These are phyloP conservation scores for Eragrostis tef DNA, from an alignment of 202 grass and related monocot species.

Conservation along the genomic window DNA sequence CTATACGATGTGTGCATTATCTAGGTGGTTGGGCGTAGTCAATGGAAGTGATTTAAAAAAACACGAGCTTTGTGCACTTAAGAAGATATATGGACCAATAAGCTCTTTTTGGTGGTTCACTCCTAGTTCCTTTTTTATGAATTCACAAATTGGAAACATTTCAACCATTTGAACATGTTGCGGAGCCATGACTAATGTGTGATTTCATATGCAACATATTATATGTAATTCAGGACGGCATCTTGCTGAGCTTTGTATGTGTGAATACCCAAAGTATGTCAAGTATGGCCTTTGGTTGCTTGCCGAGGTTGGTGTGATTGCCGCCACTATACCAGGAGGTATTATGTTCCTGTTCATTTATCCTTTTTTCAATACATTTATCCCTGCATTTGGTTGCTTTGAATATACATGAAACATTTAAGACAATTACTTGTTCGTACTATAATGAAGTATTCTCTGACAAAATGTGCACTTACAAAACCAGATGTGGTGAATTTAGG, in stretches of 20 bases:
- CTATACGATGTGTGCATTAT: not conserved
- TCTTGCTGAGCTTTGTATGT: constrained; percentile 78
- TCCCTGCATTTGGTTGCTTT: not conserved
- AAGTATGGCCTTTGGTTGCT: constrained; percentile 69
- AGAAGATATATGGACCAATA: not conserved
- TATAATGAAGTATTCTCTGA: not conserved
- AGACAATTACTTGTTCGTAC: not conserved
- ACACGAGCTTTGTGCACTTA: too few species aligned
- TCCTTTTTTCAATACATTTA: not conserved
- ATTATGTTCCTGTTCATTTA: not conserved
- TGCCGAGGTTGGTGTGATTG: constrained; percentile 62
- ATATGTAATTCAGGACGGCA: constrained; percentile 60
- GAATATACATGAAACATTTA: not conserved
- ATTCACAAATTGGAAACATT: not conserved
- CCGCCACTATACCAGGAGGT: constrained; percentile 60
- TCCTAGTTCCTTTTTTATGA: not conserved
- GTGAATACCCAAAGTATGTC: constrained; percentile 67
- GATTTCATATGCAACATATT: constrained; percentile 6
- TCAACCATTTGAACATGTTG: not conserved
- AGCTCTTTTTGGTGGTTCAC: not conserved
- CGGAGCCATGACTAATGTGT: not conserved
- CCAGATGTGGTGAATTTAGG: not conserved
- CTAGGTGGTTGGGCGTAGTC: not conserved
- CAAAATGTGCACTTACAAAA: not conserved
- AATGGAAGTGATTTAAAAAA: not conserved